Evolutionary conservation across 768 basidiomycete species (phyloP).

Genomic region (Crepidotus variabilis): DNA sequence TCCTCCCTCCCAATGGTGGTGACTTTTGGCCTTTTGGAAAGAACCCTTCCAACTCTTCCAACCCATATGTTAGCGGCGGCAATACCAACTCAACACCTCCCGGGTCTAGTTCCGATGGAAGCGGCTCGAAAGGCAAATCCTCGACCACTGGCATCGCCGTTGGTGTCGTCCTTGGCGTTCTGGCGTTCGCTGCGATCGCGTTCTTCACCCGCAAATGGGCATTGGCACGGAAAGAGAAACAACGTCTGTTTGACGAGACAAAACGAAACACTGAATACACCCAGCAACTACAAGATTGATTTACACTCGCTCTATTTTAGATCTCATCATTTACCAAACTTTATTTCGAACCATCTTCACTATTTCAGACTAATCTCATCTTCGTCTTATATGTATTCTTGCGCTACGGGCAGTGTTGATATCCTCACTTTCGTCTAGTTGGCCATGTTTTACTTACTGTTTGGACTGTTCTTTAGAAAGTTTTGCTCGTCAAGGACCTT

Average conservation of each 20-base stretch:
- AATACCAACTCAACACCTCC: not conserved
- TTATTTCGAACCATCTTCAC: no score
- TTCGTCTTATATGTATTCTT: not conserved
- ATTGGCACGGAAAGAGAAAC: slow-evolving; percentile 22
- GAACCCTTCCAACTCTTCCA: slow-evolving; percentile 35
- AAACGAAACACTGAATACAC: not conserved
- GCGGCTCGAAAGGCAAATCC: slow-evolving; percentile 15
- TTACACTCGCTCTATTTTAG: no score
- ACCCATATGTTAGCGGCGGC: slow-evolving; percentile 6
- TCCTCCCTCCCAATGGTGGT: slow-evolving; percentile 63
- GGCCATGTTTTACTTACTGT: not conserved
- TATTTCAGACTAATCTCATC: no score
- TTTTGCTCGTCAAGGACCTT: not conserved
- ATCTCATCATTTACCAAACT: no score
- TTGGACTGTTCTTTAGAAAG: no score
- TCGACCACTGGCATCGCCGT: slow-evolving; percentile 48
- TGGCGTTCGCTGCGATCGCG: slow-evolving; percentile 32
- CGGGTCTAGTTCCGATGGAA: slow-evolving; percentile 5
- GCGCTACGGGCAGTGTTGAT: not conserved
- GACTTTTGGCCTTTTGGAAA: slow-evolving; percentile 71
- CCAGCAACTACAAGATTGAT: not conserved
- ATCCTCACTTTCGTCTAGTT: not conserved
- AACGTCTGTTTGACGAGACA: not conserved
- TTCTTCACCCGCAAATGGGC: slow-evolving; percentile 51
- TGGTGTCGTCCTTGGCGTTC: slow-evolving; percentile 45